phyloP scores from a whole-genome alignment of 139 green algal genomes.

The Asterochloris sp. region DNA sequence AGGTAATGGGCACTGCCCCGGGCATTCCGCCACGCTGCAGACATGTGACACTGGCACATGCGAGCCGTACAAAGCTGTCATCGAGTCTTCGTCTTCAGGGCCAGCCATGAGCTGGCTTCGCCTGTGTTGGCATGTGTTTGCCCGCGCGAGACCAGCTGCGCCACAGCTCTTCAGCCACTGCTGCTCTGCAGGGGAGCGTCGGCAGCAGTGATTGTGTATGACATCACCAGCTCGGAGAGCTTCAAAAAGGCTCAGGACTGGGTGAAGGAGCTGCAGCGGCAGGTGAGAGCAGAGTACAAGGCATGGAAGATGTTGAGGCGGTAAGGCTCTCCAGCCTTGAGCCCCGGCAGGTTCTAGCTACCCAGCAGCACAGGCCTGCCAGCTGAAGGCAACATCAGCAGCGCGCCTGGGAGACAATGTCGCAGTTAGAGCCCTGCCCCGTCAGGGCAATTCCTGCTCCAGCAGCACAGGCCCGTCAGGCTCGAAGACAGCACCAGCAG shows the following conservation, averaged over 20 bases:
- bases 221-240: slow-evolving; percentile 76
- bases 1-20: slow-evolving; percentile 34
- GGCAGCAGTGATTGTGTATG: slow-evolving; percentile 91
- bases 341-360: too few species aligned
- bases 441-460: too few species aligned
- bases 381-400: too few species aligned
- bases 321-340: too few species aligned
- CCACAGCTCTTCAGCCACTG: neutral
- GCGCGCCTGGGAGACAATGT: too few species aligned
- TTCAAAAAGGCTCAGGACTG: slow-evolving; percentile 94
- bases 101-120: neutral
- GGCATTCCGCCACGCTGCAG: neutral
- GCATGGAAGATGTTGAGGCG: too few species aligned
- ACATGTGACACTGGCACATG: neutral
- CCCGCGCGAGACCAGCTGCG: neutral
- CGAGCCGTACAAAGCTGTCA: neutral
- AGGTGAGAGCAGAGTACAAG: slow-evolving; percentile 1
- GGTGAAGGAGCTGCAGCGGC: slow-evolving; percentile 76
- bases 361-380: too few species aligned
- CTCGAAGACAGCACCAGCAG: too few species aligned
- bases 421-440: too few species aligned
- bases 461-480: too few species aligned
- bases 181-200: slow-evolving; percentile 70
- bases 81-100: neutral
- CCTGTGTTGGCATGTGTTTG: slow-evolving; percentile 6